A percentile compares a stretch with the other conserved stretches of the same genome.
Evolutionary conservation across 73 alveolate species (phyloP).

Genomic region (Paramecium sexaurelia): DNA sequence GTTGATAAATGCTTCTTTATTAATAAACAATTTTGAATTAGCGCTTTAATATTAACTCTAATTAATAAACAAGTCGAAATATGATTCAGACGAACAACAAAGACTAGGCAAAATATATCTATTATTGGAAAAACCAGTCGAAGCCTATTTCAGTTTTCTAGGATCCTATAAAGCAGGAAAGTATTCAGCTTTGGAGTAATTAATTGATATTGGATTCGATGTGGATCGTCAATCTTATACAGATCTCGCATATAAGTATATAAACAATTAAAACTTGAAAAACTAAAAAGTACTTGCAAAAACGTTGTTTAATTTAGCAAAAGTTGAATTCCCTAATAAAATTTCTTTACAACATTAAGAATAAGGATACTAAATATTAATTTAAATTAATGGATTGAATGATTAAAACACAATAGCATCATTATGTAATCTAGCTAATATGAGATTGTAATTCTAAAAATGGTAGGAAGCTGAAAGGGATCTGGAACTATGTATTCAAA

Average conservation of each 20-base stretch:
- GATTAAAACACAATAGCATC: neutral
- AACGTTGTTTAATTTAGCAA: neutral
- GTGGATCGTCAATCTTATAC: neutral
- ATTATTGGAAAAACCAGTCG: neutral
- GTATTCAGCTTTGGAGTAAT: neutral
- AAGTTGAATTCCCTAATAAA: neutral
- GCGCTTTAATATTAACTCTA: neutral
- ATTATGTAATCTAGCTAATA: neutral
- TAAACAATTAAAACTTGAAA: neutral
- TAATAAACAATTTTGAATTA: neutral
- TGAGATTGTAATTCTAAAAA: neutral
- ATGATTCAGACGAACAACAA: neutral
- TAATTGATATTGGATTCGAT: neutral
- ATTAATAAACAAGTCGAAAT: neutral
- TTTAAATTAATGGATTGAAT: neutral
- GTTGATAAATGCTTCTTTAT: neutral
- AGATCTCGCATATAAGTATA: neutral
- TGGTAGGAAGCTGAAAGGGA: neutral
- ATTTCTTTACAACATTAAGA: neutral
- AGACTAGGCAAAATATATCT: neutral
- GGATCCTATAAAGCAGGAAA: neutral
- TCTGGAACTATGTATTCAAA: neutral
- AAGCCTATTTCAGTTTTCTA: neutral
- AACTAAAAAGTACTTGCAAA: neutral
- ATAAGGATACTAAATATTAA: neutral